Conservation (phyloP, 1,284 basidiomycete genomes). For the Cryptococcus sp. region DNA sequence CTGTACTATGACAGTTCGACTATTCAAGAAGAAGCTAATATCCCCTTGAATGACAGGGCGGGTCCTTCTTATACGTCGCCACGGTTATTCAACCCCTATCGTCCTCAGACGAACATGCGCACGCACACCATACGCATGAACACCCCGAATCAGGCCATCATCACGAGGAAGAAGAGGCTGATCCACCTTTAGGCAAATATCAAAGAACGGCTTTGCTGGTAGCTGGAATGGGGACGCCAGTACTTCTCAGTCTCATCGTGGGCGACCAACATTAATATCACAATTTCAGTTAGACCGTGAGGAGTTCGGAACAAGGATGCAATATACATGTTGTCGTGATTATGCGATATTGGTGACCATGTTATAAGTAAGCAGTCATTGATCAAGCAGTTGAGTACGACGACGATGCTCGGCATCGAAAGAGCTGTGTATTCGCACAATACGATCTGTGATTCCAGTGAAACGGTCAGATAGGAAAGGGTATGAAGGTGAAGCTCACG, state of each 20-base stretch:
- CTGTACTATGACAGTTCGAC: background rate
- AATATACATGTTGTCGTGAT: no score
- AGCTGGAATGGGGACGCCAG: slow-evolving; percentile 71
- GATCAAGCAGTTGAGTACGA: no score
- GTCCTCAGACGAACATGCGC: slow-evolving; percentile 53
- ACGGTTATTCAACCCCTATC: slow-evolving; percentile 76
- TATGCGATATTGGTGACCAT: no score
- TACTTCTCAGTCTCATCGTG: slow-evolving; percentile 58
- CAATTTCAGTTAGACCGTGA: no score
- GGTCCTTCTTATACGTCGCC: slow-evolving; percentile 92
- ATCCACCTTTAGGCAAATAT: slow-evolving; percentile 55
- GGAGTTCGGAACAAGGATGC: no score
- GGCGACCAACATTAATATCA: slow-evolving; percentile 53
- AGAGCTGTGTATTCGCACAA: no score
- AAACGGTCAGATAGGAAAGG: no score
- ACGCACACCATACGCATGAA: slow-evolving; percentile 44
- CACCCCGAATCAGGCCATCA: slow-evolving; percentile 27
- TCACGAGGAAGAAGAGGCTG: slow-evolving; percentile 50
- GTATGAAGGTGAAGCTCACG: no score
- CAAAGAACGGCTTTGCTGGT: slow-evolving; percentile 62
- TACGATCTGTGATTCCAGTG: no score
- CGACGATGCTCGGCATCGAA: no score
- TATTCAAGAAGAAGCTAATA: background rate
- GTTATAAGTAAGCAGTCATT: no score
- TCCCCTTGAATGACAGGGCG: slow-evolving; percentile 63